Percentiles rank a stretch among this genome's conserved stretches.
Evolutionary conservation across 768 basidiomycete genomes (phyloP).

Genomic region (Termitomyces sp.): DNA sequence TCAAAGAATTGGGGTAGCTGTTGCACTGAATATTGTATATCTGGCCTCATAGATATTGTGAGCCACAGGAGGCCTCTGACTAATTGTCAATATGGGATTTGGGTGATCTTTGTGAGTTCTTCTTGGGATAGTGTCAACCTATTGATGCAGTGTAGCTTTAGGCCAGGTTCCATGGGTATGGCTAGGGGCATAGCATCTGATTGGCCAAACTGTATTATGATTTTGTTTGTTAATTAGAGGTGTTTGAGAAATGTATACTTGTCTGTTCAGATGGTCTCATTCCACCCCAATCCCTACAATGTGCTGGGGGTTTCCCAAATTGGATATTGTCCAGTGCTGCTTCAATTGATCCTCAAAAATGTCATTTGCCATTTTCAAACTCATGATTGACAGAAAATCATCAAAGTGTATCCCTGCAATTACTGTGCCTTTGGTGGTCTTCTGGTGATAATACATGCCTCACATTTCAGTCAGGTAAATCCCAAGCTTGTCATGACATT

Average conservation of each 20-base stretch:
- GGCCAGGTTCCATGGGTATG: no score
- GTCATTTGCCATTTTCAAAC: neutral
- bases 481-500: neutral
- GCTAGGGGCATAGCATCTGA: no score
- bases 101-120: no score
- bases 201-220: no score
- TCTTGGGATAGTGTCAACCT: no score
- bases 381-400: neutral
- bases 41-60: no score
- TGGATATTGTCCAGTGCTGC: neutral
- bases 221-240: conserved; percentile 24
- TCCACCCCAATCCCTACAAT: neutral
- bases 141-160: no score
- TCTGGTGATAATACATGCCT: neutral
- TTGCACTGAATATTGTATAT: no score
- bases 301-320: neutral
- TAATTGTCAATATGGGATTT: no score
- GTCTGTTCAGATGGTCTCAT: neutral
- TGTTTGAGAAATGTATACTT: conserved; percentile 19
- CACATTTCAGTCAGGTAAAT: neutral
- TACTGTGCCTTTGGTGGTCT: neutral
- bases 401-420: neutral
- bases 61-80: no score
- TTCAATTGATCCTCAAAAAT: neutral
- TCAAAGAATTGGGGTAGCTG: no score